Evolutionary conservation across 371 early-diverging fungal species (phyloP).

Genomic region (Blakeslea trispora): DNA sequence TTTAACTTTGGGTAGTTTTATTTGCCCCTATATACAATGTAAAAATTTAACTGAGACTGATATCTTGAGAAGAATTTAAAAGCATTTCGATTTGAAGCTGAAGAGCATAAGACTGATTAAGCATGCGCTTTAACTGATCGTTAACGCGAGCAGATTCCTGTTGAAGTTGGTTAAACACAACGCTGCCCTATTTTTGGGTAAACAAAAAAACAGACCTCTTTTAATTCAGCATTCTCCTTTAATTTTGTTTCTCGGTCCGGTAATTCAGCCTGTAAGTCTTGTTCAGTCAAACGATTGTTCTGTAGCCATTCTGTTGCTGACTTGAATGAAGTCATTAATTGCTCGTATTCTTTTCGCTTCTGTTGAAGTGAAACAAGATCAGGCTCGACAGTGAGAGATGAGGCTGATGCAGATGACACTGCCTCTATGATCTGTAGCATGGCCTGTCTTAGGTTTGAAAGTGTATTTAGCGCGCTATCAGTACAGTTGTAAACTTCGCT

Average conservation of each 20-base stretch:
- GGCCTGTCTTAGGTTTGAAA: conserved; percentile 38
- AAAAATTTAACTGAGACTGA: conserved; percentile 7
- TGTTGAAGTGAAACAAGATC: conserved; percentile 36
- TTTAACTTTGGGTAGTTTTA: too few relatives aligned
- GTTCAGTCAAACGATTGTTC: conserved; percentile 12
- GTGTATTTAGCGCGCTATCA: conserved; percentile 32
- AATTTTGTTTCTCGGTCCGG: conserved; percentile 8
- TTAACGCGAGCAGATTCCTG: conserved; percentile 37
- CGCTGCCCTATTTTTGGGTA: neutral
- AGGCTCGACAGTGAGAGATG: conserved; percentile 43
- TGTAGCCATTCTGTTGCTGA: conserved; percentile 32
- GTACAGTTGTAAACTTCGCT: conserved; percentile 27
- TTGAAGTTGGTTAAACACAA: neutral
- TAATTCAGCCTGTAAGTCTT: conserved; percentile 1
- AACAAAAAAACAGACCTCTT: conserved; percentile 18
- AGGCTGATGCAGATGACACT: conserved; percentile 34
- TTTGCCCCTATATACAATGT: too few relatives aligned
- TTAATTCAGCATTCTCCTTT: conserved; percentile 23
- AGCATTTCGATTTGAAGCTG: conserved; percentile 48
- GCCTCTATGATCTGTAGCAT: conserved; percentile 37
- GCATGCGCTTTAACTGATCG: conserved; percentile 33
- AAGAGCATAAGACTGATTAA: conserved; percentile 47
- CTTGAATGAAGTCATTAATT: conserved; percentile 24
- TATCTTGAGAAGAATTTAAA: conserved; percentile 34
- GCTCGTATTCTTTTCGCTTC: conserved; percentile 36